Base-by-base conservation (phyloP, 2,329 filamentous ascomycete genomes). In the Coniochaeta prunicola region DNA sequence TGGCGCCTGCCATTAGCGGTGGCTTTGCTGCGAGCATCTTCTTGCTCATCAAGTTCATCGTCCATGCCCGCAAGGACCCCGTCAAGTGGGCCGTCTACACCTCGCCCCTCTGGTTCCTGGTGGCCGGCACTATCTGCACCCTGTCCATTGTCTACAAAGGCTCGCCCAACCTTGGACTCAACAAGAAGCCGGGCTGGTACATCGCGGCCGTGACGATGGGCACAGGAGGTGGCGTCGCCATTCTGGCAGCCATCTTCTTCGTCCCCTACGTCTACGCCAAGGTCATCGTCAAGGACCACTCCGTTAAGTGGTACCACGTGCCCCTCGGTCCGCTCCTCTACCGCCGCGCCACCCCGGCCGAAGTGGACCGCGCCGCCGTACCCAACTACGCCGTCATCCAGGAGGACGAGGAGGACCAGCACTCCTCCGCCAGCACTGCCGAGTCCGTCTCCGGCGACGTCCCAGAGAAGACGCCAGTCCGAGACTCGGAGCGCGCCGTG, bases 131-230 rank as follows among this genome's bases (percentile, higher is more conserved):
- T 60, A 75, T 92, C 67, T 90, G 88, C 75, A 89, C 88, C 0
- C 79, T 92, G 5, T 90, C 87, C 48, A 85, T 92, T 66, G 88
- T 92, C 65, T 91, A 90, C 81, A 91, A 92, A 80, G 89, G 89
- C 33, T 90, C 88, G 10, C 88, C 89, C 26, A 85, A 78, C 60
- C 80, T 90, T 31, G 80, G 80, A 24, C 76, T 90, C 30, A 78
- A 75, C 75, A 83, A 87, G 73, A 88, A 87, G 77, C 86, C 88
- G 1, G 71, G 73, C 9, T 86, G 82, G 80, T 91, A 83, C 68
- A 83, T 91, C 61, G 86, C 80, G 12, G 74, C 81, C 15, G 87
- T 91, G 61, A 86, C 85, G 19, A 67, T 91, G 61, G 87, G 88
- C 42, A 79, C 77, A 36, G 88, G 87, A 61, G 76, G 72, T 53